phyloP scores from a whole-genome alignment of 73 alveolate species.

The Uronychia binucleata region DNA sequence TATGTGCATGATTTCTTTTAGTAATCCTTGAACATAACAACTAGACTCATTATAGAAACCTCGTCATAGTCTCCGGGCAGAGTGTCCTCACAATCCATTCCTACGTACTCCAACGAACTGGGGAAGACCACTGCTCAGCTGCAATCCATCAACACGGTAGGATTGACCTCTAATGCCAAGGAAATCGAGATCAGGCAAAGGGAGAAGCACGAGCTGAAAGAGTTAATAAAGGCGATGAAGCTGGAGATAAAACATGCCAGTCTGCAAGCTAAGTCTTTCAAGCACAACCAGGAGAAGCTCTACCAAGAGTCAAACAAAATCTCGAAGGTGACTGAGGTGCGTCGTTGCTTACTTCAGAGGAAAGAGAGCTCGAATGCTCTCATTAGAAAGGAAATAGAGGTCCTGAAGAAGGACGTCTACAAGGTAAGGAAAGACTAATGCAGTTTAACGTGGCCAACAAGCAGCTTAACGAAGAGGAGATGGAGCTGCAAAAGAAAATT shows the following conservation, averaged over 20 bases:
- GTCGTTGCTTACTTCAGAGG: neutral
- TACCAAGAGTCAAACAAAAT: neutral
- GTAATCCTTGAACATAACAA: too few relatives aligned
- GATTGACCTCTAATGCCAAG: neutral
- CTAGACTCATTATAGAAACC: neutral
- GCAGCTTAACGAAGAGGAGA: neutral
- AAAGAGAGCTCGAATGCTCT: neutral
- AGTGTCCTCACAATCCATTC: neutral
- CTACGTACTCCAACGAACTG: neutral
- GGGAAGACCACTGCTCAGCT: neutral
- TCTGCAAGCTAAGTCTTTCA: neutral
- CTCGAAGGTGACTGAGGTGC: neutral
- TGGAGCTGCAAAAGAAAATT: neutral
- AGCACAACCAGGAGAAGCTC: neutral
- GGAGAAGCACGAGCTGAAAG: neutral
- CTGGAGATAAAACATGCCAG: neutral
- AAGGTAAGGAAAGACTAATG: neutral
- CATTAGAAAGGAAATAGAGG: neutral
- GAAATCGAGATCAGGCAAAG: constrained; percentile 2
- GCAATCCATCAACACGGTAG: neutral
- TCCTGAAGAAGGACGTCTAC: neutral
- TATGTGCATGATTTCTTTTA: too few relatives aligned
- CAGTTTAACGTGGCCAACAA: neutral
- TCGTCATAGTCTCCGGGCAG: too few relatives aligned
- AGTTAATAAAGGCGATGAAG: neutral